These are phyloP conservation scores for Coleophoma crateriformis DNA, from an alignment of 2,329 filamentous ascomycete species.

Conservation along the genomic window DNA sequence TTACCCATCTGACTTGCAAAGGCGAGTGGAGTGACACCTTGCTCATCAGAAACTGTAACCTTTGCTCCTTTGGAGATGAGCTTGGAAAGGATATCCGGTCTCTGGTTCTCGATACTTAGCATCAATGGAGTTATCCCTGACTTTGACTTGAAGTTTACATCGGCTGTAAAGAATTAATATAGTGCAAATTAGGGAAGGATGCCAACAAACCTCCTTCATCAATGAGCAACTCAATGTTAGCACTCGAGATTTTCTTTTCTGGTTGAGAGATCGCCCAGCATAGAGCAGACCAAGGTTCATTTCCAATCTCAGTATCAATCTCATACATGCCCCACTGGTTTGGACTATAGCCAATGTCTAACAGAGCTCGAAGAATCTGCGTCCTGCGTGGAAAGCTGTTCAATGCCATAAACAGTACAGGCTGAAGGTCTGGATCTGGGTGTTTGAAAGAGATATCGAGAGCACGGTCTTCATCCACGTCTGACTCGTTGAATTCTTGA, in stretches of 20 bases:
- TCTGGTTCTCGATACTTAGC: slow-evolving; percentile 6
- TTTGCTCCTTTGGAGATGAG: slow-evolving; percentile 55
- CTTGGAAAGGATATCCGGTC: slow-evolving; percentile 16
- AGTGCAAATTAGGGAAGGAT: not conserved
- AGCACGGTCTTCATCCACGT: slow-evolving; percentile 40
- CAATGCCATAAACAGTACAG: slow-evolving; percentile 45
- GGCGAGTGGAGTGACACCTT: slow-evolving; percentile 58
- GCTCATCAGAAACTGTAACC: slow-evolving; percentile 51
- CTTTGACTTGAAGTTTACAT: slow-evolving; percentile 8
- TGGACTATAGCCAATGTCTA: slow-evolving; percentile 51
- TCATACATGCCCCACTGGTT: slow-evolving; percentile 8
- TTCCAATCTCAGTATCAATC: slow-evolving; percentile 32
- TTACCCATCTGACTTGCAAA: slow-evolving; percentile 22
- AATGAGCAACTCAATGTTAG: slow-evolving; percentile 52
- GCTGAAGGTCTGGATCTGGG: slow-evolving; percentile 35
- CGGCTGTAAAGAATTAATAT: slow-evolving; percentile 6
- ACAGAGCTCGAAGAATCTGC: slow-evolving; percentile 42
- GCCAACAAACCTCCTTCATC: slow-evolving; percentile 28
- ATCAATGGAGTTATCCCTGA: slow-evolving; percentile 10
- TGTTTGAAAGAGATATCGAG: slow-evolving; percentile 43
- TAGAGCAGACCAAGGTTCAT: slow-evolving; percentile 50
- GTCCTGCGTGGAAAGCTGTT: slow-evolving; percentile 48
- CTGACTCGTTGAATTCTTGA: slow-evolving; percentile 48
- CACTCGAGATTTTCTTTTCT: slow-evolving; percentile 56
- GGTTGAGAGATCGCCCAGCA: slow-evolving; percentile 59